These are phyloP conservation scores for Trichoderma sp. DNA, from an alignment of 2,329 filamentous ascomycete species.

Conservation along the genomic window DNA sequence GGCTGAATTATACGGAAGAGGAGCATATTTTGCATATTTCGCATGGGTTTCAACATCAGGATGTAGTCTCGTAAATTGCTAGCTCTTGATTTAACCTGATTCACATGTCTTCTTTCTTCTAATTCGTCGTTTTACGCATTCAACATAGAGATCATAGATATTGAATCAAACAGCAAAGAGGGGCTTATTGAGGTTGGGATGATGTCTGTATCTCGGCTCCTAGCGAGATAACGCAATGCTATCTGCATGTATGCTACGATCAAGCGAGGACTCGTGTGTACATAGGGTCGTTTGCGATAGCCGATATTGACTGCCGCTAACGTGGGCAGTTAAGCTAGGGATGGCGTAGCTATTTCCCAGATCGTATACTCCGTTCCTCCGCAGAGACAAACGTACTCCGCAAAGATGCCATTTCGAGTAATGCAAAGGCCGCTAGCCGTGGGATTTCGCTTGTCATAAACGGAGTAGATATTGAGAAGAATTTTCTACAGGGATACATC, in stretches of 20 bases:
- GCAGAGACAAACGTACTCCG: neutral
- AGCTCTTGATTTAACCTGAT: neutral
- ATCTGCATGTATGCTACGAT: neutral
- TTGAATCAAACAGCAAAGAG: neutral
- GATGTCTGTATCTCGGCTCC: neutral
- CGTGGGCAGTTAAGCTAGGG: too few relatives aligned
- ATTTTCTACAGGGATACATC: neutral
- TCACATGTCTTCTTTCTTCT: neutral
- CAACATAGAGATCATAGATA: neutral
- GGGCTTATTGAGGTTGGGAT: neutral
- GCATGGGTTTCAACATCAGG: too few relatives aligned
- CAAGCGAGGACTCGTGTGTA: neutral
- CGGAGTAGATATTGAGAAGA: neutral
- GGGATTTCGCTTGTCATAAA: neutral
- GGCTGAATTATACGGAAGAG: neutral
- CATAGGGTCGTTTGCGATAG: neutral
- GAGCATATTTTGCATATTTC: neutral
- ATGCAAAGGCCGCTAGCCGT: neutral
- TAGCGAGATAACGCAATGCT: neutral
- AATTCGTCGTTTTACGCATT: neutral
- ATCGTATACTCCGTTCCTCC: neutral
- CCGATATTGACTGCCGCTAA: neutral
- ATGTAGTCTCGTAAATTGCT: neutral
- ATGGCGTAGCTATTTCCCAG: neutral
- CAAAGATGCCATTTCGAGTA: neutral